Conservation (phyloP, 495 filamentous ascomycete species). For the Darksidea phi region DNA sequence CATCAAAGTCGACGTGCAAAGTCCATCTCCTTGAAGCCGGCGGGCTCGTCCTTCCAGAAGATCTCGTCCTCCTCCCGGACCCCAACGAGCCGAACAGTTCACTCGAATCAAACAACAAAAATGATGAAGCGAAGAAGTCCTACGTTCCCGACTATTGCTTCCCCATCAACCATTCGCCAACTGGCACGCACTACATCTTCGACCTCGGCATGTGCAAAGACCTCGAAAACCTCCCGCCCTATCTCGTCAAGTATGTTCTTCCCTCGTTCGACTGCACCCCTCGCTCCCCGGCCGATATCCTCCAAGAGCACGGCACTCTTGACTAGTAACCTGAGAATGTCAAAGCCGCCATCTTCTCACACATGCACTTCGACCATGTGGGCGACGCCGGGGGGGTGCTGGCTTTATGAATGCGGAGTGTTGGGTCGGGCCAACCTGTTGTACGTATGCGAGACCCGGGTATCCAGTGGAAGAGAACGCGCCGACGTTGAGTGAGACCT, state of each 20-base stretch:
- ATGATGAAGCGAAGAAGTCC: not conserved
- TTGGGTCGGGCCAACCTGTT: constrained; percentile 23
- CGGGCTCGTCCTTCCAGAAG: constrained; percentile 9
- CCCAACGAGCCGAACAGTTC: constrained; percentile 10
- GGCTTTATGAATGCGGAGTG: constrained; percentile 17
- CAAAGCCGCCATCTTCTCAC: constrained; percentile 19
- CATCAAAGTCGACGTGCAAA: constrained; percentile 15
- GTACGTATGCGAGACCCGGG: constrained; percentile 28
- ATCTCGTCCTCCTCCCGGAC: constrained; percentile 17
- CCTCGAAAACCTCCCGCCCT: constrained; percentile 20
- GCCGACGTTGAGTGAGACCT: not conserved
- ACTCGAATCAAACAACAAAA: not conserved
- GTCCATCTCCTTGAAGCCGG: constrained; percentile 29
- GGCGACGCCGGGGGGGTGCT: constrained; percentile 23
- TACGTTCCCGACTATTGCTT: constrained; percentile 27
- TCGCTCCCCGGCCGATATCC: constrained; percentile 1
- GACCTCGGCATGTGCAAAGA: constrained; percentile 30
- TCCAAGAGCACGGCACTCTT: constrained; percentile 5
- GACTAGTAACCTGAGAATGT: constrained; percentile 25
- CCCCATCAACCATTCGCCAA: constrained; percentile 13
- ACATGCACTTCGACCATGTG: constrained; percentile 30
- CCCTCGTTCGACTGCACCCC: constrained; percentile 12
- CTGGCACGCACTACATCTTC: constrained; percentile 18
- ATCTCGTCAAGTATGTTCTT: constrained; percentile 14
- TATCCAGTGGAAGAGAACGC: constrained; percentile 15